phyloP scores from a whole-genome alignment of 1,139 yeast genomes.

The Lizanozyma gosingica region DNA sequence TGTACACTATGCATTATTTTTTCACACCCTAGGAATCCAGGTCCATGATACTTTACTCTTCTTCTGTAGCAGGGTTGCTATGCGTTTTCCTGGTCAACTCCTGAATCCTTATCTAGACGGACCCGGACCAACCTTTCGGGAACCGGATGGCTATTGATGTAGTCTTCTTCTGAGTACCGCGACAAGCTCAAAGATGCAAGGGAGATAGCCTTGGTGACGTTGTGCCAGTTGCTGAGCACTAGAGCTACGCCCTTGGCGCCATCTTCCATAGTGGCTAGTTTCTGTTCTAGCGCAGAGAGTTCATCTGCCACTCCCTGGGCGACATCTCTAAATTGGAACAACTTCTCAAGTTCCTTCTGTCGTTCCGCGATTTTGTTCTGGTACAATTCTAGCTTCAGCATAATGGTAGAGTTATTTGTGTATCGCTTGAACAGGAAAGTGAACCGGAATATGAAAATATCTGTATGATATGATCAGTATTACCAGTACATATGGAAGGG shows the following conservation, averaged over 20 bases:
- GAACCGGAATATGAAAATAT: no score
- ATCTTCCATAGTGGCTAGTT: slow-evolving; percentile 41
- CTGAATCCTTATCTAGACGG: background rate
- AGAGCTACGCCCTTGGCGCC: slow-evolving; percentile 52
- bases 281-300: slow-evolving; percentile 39
- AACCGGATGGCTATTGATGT: slow-evolving; percentile 26
- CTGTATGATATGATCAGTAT: no score
- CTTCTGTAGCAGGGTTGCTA: no score
- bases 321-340: slow-evolving; percentile 40
- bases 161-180: slow-evolving; percentile 38
- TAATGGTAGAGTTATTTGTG: no score
- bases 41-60: no score
- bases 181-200: slow-evolving; percentile 56
- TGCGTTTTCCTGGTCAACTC: no score
- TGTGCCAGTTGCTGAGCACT: slow-evolving; percentile 62
- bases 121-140: slow-evolving; percentile 7
- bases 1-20: no score
- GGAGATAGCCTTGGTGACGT: slow-evolving; percentile 55
- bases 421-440: no score
- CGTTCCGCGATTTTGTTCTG: slow-evolving; percentile 37
- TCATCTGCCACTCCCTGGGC: slow-evolving; percentile 40
- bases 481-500: no score
- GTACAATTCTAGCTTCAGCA: background rate
- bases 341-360: slow-evolving; percentile 41
- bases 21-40: no score